Percentiles rank a stretch among this genome's conserved stretches.
Conservation (phyloP, 176 grass and related monocot genomes). For the Ensete glaucum region DNA sequence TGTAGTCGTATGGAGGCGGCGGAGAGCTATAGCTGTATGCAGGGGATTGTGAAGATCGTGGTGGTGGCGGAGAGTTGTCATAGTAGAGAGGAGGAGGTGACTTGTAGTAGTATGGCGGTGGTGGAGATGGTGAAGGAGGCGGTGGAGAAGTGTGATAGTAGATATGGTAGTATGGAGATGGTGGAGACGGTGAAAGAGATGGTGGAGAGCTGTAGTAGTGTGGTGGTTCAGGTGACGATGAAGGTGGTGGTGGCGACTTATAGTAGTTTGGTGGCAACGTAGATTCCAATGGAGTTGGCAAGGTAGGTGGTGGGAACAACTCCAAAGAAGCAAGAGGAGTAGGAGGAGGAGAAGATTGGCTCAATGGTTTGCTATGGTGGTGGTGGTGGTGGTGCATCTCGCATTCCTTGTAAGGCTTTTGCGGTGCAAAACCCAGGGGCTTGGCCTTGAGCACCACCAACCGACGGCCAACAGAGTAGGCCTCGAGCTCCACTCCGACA, state of each 20-base stretch:
- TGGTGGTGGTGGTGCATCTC: conserved; percentile 22
- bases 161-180: neutral
- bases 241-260: conserved; percentile 15
- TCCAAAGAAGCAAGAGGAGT: conserved; percentile 1
- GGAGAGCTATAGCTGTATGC: neutral
- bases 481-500: conserved; percentile 28
- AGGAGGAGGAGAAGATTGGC: conserved; percentile 30
- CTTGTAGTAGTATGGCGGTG: conserved; percentile 22
- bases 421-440: conserved; percentile 51
- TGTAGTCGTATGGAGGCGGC: conserved; percentile 18
- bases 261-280: neutral
- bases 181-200: conserved; percentile 15
- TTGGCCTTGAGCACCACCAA: conserved; percentile 61
- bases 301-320: neutral
- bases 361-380: too few relatives aligned
- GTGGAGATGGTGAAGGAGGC: neutral
- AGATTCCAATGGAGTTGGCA: neutral
- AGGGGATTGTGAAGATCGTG: conserved; percentile 21
- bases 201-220: conserved; percentile 25
- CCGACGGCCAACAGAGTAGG: conserved; percentile 29
- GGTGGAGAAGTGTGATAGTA: conserved; percentile 32
- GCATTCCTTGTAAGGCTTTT: conserved; percentile 29
- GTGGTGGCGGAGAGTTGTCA: conserved; percentile 24
- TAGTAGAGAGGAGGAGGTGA: neutral
- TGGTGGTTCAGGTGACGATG: conserved; percentile 15